Evolutionary conservation across 176 grass and related monocot genomes (phyloP).

Genomic region (Bonia amplexicaulis): DNA sequence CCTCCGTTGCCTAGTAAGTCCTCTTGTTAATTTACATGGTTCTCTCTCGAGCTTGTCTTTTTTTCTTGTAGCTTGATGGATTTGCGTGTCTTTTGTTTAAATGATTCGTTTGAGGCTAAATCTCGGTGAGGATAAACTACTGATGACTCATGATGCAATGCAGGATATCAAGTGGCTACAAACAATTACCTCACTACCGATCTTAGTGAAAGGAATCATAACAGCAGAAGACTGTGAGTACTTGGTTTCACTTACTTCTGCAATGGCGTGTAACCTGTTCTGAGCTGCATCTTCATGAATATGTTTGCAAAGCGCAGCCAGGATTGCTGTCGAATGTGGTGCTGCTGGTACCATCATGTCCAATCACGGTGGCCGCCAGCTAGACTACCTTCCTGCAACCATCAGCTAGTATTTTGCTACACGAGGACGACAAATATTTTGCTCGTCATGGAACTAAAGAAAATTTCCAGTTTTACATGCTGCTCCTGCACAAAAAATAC

Average conservation of each 20-base stretch:
- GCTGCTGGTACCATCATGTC: conserved; percentile 85
- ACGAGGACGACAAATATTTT: no score
- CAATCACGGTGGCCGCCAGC: conserved; percentile 87
- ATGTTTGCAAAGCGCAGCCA: conserved; percentile 48
- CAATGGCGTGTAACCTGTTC: background rate
- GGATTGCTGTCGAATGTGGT: conserved; percentile 58
- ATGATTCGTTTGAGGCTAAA: background rate
- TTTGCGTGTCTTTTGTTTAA: no score
- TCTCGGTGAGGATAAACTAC: background rate
- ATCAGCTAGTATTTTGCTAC: conserved; percentile 29
- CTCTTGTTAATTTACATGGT: no score
- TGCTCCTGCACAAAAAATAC: no score
- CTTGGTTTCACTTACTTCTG: background rate
- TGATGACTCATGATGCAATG: background rate
- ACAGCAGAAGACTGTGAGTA: conserved; percentile 86
- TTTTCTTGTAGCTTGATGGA: no score
- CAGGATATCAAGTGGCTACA: conserved; percentile 88
- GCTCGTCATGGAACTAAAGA: no score
- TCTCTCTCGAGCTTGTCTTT: no score
- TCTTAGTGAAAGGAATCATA: conserved; percentile 84
- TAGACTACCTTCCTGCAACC: conserved; percentile 82
- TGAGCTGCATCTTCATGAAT: background rate
- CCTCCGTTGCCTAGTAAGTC: no score
- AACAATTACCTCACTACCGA: conserved; percentile 77
- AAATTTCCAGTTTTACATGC: no score